These are phyloP conservation scores for Chalciporus sphaerocephalus DNA, from an alignment of 768 basidiomycete species.

Conservation along the genomic window DNA sequence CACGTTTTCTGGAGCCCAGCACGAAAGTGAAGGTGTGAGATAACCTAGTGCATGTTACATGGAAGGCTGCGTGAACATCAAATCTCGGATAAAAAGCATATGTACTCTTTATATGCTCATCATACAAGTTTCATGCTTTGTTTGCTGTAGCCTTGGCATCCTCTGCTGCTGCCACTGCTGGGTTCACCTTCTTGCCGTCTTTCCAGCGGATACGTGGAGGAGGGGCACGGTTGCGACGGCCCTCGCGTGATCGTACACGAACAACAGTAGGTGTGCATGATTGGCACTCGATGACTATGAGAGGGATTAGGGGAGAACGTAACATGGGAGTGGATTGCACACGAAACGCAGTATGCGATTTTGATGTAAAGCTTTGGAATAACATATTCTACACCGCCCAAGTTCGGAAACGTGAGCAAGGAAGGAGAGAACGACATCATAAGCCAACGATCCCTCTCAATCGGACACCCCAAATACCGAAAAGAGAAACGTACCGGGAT, in stretches of 20 bases:
- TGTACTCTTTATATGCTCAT: neutral
- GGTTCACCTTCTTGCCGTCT: slow-evolving; percentile 94
- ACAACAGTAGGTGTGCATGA: slow-evolving; percentile 66
- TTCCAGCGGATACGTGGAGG: slow-evolving; percentile 96
- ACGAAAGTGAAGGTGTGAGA: too few species aligned
- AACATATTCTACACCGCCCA: slow-evolving; percentile 66
- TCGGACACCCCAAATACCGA: neutral
- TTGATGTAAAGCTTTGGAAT: slow-evolving; percentile 98
- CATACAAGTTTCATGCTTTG: slow-evolving; percentile 44
- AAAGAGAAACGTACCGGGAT: slow-evolving; percentile 59
- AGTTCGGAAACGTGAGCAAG: too few species aligned
- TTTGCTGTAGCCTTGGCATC: slow-evolving; percentile 63
- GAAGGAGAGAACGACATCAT: neutral
- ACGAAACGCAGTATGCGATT: slow-evolving; percentile 97
- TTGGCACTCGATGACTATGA: neutral
- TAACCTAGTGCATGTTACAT: too few species aligned
- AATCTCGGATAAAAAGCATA: too few species aligned
- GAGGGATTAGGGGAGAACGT: neutral
- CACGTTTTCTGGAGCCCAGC: too few species aligned
- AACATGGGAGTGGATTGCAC: slow-evolving; percentile 99
- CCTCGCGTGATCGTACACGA: slow-evolving; percentile 93
- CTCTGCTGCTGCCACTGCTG: slow-evolving; percentile 90
- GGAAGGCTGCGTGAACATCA: too few species aligned
- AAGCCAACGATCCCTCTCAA: neutral
- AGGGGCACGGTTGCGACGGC: slow-evolving; percentile 95